phyloP scores from a whole-genome alignment of 2,329 filamentous ascomycete species.

The Myriangium duriaei region DNA sequence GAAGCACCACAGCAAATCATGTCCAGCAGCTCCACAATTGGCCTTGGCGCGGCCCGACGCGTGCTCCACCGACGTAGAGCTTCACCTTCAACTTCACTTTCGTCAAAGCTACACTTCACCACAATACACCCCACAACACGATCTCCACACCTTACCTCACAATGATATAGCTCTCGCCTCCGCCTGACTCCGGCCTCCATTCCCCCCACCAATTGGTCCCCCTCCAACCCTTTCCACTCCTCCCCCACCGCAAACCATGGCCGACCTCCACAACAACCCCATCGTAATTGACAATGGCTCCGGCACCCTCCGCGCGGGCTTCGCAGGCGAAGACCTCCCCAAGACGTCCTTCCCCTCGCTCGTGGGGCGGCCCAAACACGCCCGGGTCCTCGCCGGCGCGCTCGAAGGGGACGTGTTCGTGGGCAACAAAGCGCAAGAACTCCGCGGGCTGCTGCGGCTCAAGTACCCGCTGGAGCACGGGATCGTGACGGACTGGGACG shows the following conservation, averaged over 20 bases:
- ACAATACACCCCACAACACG: not conserved
- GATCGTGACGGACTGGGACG: constrained; percentile 98
- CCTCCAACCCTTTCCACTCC: not conserved
- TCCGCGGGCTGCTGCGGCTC: constrained; percentile 89
- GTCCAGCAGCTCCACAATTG: no score
- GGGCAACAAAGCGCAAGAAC: constrained; percentile 78
- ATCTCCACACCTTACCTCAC: constrained; percentile 1
- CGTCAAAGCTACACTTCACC: not conserved
- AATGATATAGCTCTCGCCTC: not conserved
- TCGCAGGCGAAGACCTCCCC: constrained; percentile 87
- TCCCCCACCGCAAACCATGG: constrained; percentile 33
- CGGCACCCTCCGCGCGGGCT: constrained; percentile 91
- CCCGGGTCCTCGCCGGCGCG: constrained; percentile 88
- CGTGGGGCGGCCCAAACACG: constrained; percentile 89
- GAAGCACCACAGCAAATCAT: no score
- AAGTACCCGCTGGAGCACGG: constrained; percentile 92
- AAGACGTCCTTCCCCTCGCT: constrained; percentile 98
- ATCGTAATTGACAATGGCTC: constrained; percentile 99
- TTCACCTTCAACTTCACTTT: not conserved
- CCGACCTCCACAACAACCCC: constrained; percentile 85
- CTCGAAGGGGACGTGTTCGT: constrained; percentile 96
- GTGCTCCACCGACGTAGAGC: no score
- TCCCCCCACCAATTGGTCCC: not conserved
- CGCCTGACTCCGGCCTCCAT: not conserved
- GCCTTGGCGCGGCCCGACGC: no score